Evolutionary conservation across 139 green algal genomes (phyloP).

Genomic region (Pseudopediastrum boryanum): DNA sequence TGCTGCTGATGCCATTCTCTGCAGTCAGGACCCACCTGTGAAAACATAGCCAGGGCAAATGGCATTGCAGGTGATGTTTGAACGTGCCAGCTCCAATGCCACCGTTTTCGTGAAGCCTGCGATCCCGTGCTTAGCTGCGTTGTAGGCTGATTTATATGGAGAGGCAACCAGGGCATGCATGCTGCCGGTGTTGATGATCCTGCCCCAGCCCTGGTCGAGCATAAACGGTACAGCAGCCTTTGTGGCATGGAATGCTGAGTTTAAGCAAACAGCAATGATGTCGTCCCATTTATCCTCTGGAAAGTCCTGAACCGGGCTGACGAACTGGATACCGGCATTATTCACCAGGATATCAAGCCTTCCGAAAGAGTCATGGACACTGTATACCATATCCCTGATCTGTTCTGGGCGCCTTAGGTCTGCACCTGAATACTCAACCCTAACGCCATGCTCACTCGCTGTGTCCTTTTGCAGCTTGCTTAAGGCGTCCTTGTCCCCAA

Average conservation of each 20-base stretch:
- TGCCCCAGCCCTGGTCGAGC: slow-evolving; percentile 41
- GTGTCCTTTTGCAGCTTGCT: slow-evolving; percentile 24
- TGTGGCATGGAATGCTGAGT: slow-evolving; percentile 78
- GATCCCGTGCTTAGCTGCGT: slow-evolving; percentile 90
- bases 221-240: slow-evolving; percentile 88
- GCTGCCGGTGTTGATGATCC: slow-evolving; percentile 21
- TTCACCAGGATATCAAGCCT: slow-evolving; percentile 64
- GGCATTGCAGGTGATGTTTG: slow-evolving; percentile 76
- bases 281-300: slow-evolving; percentile 86
- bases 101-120: slow-evolving; percentile 85
- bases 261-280: slow-evolving; percentile 80
- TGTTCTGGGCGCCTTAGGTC: slow-evolving; percentile 49
- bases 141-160: slow-evolving; percentile 93
- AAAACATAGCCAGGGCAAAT: slow-evolving; percentile 72
- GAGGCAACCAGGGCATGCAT: slow-evolving; percentile 60
- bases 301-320: slow-evolving; percentile 78
- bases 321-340: slow-evolving; percentile 79
- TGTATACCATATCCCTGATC: slow-evolving; percentile 58
- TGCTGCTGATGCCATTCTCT: neutral
- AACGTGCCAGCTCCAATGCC: slow-evolving; percentile 75
- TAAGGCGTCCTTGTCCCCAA: slow-evolving; percentile 40
- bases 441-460: neutral
- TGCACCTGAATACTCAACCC: slow-evolving; percentile 40
- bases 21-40: slow-evolving; percentile 1
- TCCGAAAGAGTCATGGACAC: slow-evolving; percentile 33